phyloP scores from a whole-genome alignment of 306 rosid species.

The Astragalus membranaceus region DNA sequence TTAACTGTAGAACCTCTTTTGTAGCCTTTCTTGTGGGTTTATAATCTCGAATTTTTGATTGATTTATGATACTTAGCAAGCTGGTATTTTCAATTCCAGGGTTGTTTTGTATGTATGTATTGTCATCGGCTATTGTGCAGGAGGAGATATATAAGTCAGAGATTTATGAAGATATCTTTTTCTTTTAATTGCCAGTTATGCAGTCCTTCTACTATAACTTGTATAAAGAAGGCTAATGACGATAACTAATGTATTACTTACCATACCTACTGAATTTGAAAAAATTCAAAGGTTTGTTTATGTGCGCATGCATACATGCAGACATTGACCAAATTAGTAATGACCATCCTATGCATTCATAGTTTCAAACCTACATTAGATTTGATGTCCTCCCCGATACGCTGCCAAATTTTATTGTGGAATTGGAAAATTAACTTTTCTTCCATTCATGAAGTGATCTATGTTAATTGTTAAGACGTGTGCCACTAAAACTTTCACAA shows the following conservation, averaged over 20 bases:
- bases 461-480: neutral
- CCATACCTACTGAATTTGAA: conserved; percentile 14
- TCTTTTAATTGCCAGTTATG: conserved; percentile 18
- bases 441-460: neutral
- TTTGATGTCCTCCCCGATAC: neutral
- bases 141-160: conserved; percentile 91
- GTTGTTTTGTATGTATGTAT: conserved; percentile 99
- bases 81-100: conserved; percentile 48
- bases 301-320: neutral
- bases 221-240: conserved; percentile 61
- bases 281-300: neutral
- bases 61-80: conserved; percentile 14
- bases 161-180: neutral
- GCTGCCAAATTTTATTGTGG: neutral
- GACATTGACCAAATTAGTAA: no score
- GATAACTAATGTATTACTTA: conserved; percentile 10
- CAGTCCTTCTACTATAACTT: neutral
- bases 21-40: neutral
- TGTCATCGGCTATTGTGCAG: conserved; percentile 82
- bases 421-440: neutral
- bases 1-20: neutral
- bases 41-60: conserved; percentile 19
- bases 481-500: neutral
- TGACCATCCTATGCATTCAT: neutral
- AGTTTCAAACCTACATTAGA: neutral